A percentile compares a stretch with the other conserved stretches of the same genome.
Conservation (phyloP, 1,139 yeast genomes). For the Hyphopichia fennica region DNA sequence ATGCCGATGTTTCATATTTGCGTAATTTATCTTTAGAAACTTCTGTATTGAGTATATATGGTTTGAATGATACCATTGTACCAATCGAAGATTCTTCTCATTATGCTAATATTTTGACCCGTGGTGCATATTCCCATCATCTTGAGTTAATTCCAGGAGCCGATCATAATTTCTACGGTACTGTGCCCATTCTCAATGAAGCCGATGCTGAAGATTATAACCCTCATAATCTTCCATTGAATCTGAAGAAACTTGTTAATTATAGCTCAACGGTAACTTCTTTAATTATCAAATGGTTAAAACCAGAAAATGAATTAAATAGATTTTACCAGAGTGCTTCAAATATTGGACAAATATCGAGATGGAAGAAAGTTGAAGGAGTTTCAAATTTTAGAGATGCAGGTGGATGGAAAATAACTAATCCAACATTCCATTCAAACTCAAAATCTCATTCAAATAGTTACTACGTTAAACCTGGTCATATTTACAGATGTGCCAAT, state of each 20-base stretch:
- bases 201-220: constrained; percentile 32
- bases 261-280: constrained; percentile 59
- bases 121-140: constrained; percentile 52
- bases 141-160: constrained; percentile 64
- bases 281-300: constrained; percentile 52
- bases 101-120: constrained; percentile 56
- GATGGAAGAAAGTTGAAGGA: constrained; percentile 69
- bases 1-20: constrained; percentile 47
- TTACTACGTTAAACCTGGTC: constrained; percentile 52
- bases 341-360: constrained; percentile 39
- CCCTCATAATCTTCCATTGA: constrained; percentile 43
- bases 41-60: constrained; percentile 69
- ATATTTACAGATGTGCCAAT: constrained; percentile 65
- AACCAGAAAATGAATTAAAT: constrained; percentile 47
- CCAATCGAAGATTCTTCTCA: constrained; percentile 62
- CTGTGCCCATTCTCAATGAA: constrained; percentile 28
- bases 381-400: constrained; percentile 73
- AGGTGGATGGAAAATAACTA: constrained; percentile 66
- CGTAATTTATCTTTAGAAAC: constrained; percentile 44
- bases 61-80: constrained; percentile 63
- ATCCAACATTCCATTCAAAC: constrained; percentile 24
- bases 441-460: constrained; percentile 14
- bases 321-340: constrained; percentile 47
- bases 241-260: constrained; percentile 47
- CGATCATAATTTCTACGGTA: constrained; percentile 78